Base-by-base conservation (phyloP, 306 rosid species). In the Castanopsis chinensis region DNA sequence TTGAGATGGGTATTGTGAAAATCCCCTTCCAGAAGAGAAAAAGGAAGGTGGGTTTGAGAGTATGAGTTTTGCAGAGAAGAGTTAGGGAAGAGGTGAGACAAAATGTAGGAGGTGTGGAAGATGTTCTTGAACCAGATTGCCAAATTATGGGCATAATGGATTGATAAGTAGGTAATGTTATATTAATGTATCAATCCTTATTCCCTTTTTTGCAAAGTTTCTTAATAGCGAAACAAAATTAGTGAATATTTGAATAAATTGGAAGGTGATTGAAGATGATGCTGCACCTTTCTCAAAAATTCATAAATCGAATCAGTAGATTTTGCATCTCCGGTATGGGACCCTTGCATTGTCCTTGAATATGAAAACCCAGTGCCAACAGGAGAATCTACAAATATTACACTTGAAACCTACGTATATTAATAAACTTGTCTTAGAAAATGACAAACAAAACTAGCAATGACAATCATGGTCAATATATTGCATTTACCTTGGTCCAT, bases 71-170 rank as follows among this genome's bases (percentile, higher is more conserved):
- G 79, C 0, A 79, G 20, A 1, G 81, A 4, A 5, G 94, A 35
- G 30, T 91, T 89, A 43, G 93, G 92, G 77, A 91, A 88, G 32
- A 91, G 54, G 82, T 82, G 79, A 0, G 90, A 80, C 78, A 84
- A 76, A 58, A 92, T 41, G 5, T 88, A 78, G 65, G 92, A 17
- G 64, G 82, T 56, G 12, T 75, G 95, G 58, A 94, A 89, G 3
- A 94, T 79, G 85, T 78, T 87, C 67, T 87, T 60, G 79, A 58
- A 1, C 64, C 17, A 10, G 17, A 12, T 12, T 49, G 5, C 15
- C 53, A 49, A 49, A 1, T 49, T 49, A 12, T 49, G 17, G 53
- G 53, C 14, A 12, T 10, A 49, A 49, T 41, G 17, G 53, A 49
- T 49, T 49, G 53, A 12, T 45, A 12, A 45, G 52, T 45, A 2